These are phyloP conservation scores for Aulographum hederae DNA, from an alignment of 2,329 filamentous ascomycete genomes.

Conservation along the genomic window DNA sequence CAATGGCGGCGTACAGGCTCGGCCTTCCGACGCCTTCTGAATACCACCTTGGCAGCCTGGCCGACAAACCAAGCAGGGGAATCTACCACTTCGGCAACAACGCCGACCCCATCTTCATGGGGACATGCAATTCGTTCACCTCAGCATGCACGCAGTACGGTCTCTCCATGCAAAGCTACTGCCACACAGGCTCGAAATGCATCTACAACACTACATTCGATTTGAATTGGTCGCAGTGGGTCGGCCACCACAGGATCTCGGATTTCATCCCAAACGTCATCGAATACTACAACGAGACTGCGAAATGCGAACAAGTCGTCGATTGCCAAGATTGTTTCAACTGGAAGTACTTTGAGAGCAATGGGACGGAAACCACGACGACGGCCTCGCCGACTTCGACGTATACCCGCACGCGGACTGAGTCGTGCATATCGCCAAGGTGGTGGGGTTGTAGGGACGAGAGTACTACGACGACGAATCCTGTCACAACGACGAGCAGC, in stretches of 20 bases:
- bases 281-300: slow-evolving; percentile 66
- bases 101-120: slow-evolving; percentile 87
- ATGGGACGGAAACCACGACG: slow-evolving; percentile 44
- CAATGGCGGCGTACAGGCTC: slow-evolving; percentile 65
- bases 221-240: slow-evolving; percentile 78
- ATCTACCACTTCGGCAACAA: slow-evolving; percentile 88
- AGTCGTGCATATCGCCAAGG: slow-evolving; percentile 82
- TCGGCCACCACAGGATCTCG: slow-evolving; percentile 80
- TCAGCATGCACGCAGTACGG: slow-evolving; percentile 81
- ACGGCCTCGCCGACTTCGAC: slow-evolving; percentile 34
- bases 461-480: too few species aligned
- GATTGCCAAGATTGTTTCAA: slow-evolving; percentile 74
- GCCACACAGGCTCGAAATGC: slow-evolving; percentile 76
- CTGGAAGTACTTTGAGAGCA: slow-evolving; percentile 93
- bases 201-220: slow-evolving; percentile 85
- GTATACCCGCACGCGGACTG: slow-evolving; percentile 52
- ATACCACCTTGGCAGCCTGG: slow-evolving; percentile 49
- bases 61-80: slow-evolving; percentile 54
- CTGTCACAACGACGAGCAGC: too few species aligned
- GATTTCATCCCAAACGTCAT: slow-evolving; percentile 79
- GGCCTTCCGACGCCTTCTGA: slow-evolving; percentile 76
- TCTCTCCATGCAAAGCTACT: slow-evolving; percentile 85
- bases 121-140: slow-evolving; percentile 77
- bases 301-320: slow-evolving; percentile 54
- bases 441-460: too few species aligned